A percentile compares a stretch with the other conserved stretches of the same genome.
Conservation (phyloP, 2,329 filamentous ascomycete species). For the Xylariaceae sp. region DNA sequence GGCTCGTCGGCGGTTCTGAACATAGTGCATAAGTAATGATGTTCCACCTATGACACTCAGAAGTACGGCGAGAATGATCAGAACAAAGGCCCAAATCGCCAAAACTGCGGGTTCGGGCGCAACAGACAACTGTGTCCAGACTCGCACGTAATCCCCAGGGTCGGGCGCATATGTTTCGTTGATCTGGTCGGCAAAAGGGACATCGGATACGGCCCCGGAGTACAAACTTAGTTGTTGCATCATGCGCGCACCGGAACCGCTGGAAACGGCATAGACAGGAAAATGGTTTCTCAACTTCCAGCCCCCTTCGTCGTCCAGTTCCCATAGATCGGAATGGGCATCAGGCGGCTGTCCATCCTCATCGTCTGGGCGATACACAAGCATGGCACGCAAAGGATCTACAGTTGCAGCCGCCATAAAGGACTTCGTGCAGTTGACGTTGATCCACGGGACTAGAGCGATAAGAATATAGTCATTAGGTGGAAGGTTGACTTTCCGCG, state of each 20-base stretch:
- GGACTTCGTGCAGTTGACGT: conserved; percentile 63
- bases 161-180: conserved; percentile 51
- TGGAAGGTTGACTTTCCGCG: conserved; percentile 65
- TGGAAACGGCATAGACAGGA: conserved; percentile 79
- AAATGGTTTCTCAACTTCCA: conserved; percentile 71
- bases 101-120: conserved; percentile 52
- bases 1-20: conserved; percentile 68
- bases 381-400: conserved; percentile 58
- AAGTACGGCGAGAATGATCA: conserved; percentile 68
- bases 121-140: conserved; percentile 54
- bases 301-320: conserved; percentile 60
- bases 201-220: conserved; percentile 65
- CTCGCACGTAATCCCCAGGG: conserved; percentile 55
- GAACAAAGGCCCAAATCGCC: conserved; percentile 74
- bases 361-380: conserved; percentile 59
- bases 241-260: conserved; percentile 60
- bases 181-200: conserved; percentile 57
- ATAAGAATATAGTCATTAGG: conserved; percentile 68
- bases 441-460: conserved; percentile 84
- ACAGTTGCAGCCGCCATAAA: conserved; percentile 62
- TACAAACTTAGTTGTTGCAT: conserved; percentile 71
- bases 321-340: conserved; percentile 62
- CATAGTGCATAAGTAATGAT: conserved; percentile 69
- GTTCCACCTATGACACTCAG: conserved; percentile 62
- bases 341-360: conserved; percentile 60